phyloP scores from a whole-genome alignment of 169 alveolate species.

The Amoebophrya sp. region DNA sequence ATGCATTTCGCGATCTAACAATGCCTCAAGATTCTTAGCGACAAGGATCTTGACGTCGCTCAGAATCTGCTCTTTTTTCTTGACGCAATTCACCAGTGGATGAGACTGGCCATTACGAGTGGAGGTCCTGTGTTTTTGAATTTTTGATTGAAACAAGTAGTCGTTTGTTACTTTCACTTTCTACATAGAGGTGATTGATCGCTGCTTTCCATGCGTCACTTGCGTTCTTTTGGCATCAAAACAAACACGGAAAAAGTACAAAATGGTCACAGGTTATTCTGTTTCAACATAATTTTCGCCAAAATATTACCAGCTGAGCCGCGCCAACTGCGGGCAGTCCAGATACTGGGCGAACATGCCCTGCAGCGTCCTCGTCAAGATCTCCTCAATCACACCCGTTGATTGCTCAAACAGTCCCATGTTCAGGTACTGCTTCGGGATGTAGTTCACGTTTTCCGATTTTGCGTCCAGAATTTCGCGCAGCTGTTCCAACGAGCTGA shows the following conservation, averaged over 20 bases:
- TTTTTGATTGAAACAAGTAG: too few relatives aligned
- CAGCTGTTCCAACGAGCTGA: neutral
- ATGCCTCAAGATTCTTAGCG: neutral
- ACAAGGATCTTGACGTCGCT: neutral
- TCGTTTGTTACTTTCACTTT: neutral
- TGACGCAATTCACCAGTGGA: neutral
- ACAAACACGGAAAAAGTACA: too few relatives aligned
- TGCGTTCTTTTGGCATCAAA: neutral
- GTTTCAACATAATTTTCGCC: too few relatives aligned
- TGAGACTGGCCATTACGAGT: neutral
- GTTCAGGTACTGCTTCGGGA: conserved; percentile 11
- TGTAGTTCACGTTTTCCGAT: neutral
- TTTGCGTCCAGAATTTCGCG: neutral
- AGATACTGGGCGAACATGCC: neutral
- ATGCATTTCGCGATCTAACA: neutral
- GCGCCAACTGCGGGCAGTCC: neutral
- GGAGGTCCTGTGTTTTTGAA: neutral
- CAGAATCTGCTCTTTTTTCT: neutral
- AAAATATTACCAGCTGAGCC: neutral
- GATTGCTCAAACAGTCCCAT: neutral
- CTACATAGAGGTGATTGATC: neutral
- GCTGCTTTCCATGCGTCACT: neutral
- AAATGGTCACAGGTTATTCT: too few relatives aligned
- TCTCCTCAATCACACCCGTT: neutral
- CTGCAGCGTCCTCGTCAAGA: neutral